Evolutionary conservation across 345 rosid species (phyloP).

Genomic region (Rhizophora apiculata): DNA sequence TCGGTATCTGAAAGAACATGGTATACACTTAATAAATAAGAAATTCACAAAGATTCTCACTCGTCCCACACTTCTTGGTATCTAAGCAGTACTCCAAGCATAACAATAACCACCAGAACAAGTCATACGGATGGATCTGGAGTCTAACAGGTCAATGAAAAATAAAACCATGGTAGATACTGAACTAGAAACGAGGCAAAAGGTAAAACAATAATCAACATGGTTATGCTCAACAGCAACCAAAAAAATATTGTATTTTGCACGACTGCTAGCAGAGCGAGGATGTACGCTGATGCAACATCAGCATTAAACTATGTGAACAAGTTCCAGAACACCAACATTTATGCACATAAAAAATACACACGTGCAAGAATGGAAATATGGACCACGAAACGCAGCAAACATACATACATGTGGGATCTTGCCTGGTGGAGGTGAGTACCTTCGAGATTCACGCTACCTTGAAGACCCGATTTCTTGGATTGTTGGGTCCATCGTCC

Average conservation of each 20-base stretch:
- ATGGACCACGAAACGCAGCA: not conserved
- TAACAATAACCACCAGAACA: too few species aligned
- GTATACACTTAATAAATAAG: not conserved
- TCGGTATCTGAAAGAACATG: conserved; percentile 11
- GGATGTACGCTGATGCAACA: not conserved
- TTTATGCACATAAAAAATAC: not conserved
- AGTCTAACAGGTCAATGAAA: not conserved
- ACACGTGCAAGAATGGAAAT: conserved; percentile 1
- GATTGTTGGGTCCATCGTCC: not conserved
- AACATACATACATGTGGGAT: too few species aligned
- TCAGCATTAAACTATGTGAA: not conserved
- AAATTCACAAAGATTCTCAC: not conserved
- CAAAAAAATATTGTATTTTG: not conserved
- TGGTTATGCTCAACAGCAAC: not conserved
- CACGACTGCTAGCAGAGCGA: not conserved
- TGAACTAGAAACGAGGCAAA: not conserved
- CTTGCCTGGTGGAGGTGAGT: too few species aligned
- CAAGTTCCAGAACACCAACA: not conserved
- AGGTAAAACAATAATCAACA: not conserved
- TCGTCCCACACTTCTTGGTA: not conserved
- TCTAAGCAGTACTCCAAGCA: not conserved
- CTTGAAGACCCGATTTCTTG: too few species aligned
- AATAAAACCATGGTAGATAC: not conserved
- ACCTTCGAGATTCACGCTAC: too few species aligned
- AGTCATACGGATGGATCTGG: too few species aligned